Evolutionary conservation across 352 stramenopile species (phyloP).

Genomic region (Pythium coloratum): DNA sequence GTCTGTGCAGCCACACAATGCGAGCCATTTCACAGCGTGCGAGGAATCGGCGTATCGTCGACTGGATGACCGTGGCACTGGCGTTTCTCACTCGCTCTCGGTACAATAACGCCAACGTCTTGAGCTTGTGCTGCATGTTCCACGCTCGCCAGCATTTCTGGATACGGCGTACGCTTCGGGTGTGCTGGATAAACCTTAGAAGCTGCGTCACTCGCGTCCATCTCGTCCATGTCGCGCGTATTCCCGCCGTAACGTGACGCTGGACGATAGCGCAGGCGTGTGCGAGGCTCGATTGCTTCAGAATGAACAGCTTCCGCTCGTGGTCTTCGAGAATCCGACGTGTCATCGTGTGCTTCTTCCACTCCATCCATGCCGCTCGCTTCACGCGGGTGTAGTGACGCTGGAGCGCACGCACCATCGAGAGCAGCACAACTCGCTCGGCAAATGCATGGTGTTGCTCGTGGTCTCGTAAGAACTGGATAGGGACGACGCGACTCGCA

Average conservation of each 20-base stretch:
- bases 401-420: conserved; percentile 18
- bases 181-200: conserved; percentile 28
- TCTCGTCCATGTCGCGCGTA: conserved; percentile 1
- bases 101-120: conserved; percentile 24
- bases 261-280: conserved; percentile 44
- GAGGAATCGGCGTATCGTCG: conserved; percentile 20
- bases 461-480: conserved; percentile 29
- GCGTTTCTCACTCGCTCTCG: conserved; percentile 24
- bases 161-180: conserved; percentile 18
- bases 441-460: conserved; percentile 25
- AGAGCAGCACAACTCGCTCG: conserved; percentile 25
- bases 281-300: conserved; percentile 32
- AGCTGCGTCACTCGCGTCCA: conserved; percentile 22
- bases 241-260: conserved; percentile 24
- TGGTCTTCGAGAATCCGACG: conserved; percentile 28
- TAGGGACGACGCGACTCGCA: conserved; percentile 19
- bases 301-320: conserved; percentile 22
- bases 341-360: conserved; percentile 29
- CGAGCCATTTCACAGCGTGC: conserved; percentile 17
- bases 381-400: conserved; percentile 26
- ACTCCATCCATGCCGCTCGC: conserved; percentile 14
- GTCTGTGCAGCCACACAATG: conserved; percentile 20
- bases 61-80: conserved; percentile 32
- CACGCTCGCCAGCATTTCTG: conserved; percentile 34
- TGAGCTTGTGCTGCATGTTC: conserved; percentile 24